Conservation (phyloP, 208 protist genomes). For the Trypanosoma lewisi region DNA sequence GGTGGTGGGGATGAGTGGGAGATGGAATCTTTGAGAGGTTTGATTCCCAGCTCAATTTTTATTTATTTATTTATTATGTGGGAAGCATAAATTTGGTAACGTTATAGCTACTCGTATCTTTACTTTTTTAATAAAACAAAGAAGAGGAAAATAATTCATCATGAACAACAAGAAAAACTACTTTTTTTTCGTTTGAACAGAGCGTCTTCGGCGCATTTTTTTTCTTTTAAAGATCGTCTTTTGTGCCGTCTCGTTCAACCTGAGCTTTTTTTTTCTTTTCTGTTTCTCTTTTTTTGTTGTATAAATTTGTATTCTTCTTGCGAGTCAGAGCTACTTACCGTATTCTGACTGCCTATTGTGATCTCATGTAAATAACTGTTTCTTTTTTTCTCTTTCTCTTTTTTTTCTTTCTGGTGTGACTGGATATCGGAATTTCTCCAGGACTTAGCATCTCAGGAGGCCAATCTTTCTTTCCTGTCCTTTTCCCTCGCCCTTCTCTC, state of each 20-base stretch:
- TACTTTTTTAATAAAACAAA: neutral
- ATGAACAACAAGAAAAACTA: neutral
- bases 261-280: too few relatives aligned
- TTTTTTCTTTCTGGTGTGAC: neutral
- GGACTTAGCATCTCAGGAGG: neutral
- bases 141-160: conserved; percentile 4
- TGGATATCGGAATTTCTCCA: neutral
- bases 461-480: neutral
- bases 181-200: neutral
- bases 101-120: neutral
- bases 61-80: neutral
- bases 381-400: neutral
- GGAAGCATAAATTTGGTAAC: neutral
- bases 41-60: too few relatives aligned
- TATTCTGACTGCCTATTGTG: too few relatives aligned
- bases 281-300: too few relatives aligned
- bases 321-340: too few relatives aligned
- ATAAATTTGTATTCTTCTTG: too few relatives aligned
- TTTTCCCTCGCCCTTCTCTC: neutral
- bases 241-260: too few relatives aligned
- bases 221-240: too few relatives aligned
- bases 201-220: neutral
- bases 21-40: neutral
- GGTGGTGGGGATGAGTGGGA: too few relatives aligned
- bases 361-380: conserved; percentile 4